phyloP scores from a whole-genome alignment of 768 basidiomycete species.

The Pleurotus platypus region DNA sequence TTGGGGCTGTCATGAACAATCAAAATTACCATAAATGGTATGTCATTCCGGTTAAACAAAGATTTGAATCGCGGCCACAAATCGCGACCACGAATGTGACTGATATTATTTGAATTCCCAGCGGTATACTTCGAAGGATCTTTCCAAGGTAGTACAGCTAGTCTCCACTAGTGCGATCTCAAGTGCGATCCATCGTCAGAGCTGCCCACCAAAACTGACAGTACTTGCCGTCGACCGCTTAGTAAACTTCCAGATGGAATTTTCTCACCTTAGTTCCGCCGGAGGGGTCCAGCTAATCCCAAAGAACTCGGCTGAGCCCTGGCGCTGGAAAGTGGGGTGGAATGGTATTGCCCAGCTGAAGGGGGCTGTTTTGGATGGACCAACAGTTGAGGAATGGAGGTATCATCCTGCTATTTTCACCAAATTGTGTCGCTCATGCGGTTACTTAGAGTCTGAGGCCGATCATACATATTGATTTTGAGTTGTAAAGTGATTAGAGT shows the following conservation, averaged over 20 bases:
- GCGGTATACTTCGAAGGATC: no score
- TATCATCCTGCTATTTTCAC: neutral
- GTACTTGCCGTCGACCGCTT: constrained; percentile 1
- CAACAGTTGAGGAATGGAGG: no score
- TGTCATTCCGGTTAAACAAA: constrained; percentile 3
- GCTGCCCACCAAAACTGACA: neutral
- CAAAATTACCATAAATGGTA: neutral
- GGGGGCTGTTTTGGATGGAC: neutral
- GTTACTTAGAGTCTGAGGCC: constrained; percentile 4
- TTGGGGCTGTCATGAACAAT: neutral
- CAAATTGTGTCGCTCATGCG: neutral
- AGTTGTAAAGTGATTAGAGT: constrained; percentile 57
- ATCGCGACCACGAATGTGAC: neutral
- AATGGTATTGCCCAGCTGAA: neutral
- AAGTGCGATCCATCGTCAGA: neutral
- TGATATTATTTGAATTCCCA: neutral
- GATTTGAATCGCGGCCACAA: neutral
- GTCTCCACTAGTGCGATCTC: neutral
- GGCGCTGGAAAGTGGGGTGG: constrained; percentile 10
- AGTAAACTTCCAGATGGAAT: constrained; percentile 5
- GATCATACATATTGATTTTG: constrained; percentile 26
- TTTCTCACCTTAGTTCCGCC: constrained; percentile 12
- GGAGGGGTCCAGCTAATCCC: constrained; percentile 9
- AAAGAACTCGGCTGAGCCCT: constrained; percentile 9
- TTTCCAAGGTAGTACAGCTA: neutral